phyloP scores from a whole-genome alignment of 257 asterid genomes.

The Euphrasia confusa region DNA sequence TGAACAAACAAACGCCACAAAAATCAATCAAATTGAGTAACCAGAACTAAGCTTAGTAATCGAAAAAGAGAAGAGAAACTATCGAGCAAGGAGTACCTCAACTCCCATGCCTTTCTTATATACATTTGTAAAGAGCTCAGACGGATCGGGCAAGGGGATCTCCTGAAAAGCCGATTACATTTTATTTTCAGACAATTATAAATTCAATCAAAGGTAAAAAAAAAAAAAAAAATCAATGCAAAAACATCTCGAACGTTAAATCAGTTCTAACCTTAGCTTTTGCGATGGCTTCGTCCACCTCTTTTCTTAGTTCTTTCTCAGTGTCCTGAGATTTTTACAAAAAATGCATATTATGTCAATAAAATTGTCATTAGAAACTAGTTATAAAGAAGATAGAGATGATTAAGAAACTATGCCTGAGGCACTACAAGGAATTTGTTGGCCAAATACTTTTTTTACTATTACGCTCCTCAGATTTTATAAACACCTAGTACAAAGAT shows the following conservation, averaged over 20 bases:
- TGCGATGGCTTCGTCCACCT: conserved; percentile 72
- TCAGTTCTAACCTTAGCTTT: conserved; percentile 59
- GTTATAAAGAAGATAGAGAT: neutral
- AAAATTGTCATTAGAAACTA: neutral
- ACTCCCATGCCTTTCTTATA: conserved; percentile 57
- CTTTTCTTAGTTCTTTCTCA: conserved; percentile 56
- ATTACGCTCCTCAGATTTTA: too few species aligned
- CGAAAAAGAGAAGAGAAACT: neutral
- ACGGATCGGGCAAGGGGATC: conserved; percentile 61
- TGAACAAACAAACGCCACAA: conserved; percentile 25
- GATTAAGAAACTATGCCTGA: too few species aligned
- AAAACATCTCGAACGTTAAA: neutral
- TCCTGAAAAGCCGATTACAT: conserved; percentile 41
- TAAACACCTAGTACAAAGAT: too few species aligned
- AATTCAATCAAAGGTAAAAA: neutral
- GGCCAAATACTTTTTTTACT: too few species aligned
- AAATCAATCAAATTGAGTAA: neutral
- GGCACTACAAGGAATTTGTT: too few species aligned
- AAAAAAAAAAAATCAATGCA: too few species aligned
- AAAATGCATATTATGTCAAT: neutral
- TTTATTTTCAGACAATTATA: neutral
- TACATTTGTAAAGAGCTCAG: conserved; percentile 63
- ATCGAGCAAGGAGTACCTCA: conserved; percentile 48
- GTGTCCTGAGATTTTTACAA: conserved; percentile 36
- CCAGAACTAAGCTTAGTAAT: neutral